These are phyloP conservation scores for Chalciporus piperatus DNA, from an alignment of 768 basidiomycete genomes.

Conservation along the genomic window DNA sequence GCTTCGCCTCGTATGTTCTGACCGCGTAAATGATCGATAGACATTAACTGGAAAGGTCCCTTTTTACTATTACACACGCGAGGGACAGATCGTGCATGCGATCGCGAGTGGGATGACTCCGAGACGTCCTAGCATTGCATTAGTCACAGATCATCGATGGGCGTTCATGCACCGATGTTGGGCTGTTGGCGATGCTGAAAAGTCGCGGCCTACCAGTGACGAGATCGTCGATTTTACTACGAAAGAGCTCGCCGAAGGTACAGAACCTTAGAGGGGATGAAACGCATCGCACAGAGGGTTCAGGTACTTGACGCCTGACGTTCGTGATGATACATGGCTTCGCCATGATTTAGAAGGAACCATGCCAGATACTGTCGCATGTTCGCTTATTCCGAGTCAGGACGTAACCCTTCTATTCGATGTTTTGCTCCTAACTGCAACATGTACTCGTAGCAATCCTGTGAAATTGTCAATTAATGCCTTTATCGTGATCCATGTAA, in stretches of 20 bases:
- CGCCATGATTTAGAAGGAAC: no score
- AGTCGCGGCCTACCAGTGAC: slow-evolving; percentile 25
- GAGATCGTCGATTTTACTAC: slow-evolving; percentile 22
- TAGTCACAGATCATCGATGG: slow-evolving; percentile 11
- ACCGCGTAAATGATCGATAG: background rate
- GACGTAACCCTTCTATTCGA: no score
- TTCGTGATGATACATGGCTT: no score
- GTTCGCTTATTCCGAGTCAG: no score
- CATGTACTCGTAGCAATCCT: no score
- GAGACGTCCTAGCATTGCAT: background rate
- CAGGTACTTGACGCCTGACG: no score
- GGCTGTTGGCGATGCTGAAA: slow-evolving; percentile 24
- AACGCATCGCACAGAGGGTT: background rate
- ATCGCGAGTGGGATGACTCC: slow-evolving; percentile 5
- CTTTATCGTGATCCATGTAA: no score
- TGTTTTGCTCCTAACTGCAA: no score
- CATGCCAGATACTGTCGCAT: no score
- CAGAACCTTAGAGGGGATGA: background rate
- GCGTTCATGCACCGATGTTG: slow-evolving; percentile 12
- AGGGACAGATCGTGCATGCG: slow-evolving; percentile 11
- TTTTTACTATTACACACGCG: slow-evolving; percentile 12
- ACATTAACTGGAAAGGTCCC: slow-evolving; percentile 12
- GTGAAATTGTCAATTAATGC: no score
- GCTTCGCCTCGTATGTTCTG: background rate
- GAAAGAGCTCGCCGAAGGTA: background rate